These are phyloP conservation scores for Monosporozyma siamensis DNA, from an alignment of 805 yeast species.

Conservation along the genomic window DNA sequence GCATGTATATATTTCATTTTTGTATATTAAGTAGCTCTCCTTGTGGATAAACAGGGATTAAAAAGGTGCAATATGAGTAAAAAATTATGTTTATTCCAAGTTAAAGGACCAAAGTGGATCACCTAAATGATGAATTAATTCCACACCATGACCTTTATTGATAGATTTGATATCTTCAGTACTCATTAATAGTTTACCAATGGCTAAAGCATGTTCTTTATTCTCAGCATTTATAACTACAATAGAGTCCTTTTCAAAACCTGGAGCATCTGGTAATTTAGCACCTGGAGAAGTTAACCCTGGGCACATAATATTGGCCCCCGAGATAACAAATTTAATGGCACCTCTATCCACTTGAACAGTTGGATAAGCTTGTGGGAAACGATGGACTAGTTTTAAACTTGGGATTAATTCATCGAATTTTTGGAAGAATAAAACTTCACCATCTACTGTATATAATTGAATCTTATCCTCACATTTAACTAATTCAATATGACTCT, in stretches of 20 bases:
- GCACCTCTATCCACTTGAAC: constrained; percentile 95
- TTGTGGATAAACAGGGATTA: no score
- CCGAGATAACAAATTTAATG: constrained; percentile 87
- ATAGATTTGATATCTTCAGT: constrained; percentile 75
- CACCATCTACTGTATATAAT: constrained; percentile 60
- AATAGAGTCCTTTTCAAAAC: constrained; percentile 46
- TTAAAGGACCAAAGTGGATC: constrained; percentile 77
- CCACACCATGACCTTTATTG: constrained; percentile 87
- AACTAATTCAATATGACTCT: constrained; percentile 65
- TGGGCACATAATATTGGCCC: constrained; percentile 96
- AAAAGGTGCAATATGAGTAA: no score
- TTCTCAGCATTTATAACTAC: constrained; percentile 88
- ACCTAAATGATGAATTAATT: constrained; percentile 72
- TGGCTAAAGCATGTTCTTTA: constrained; percentile 80
- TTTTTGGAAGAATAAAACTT: constrained; percentile 71
- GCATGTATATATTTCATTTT: no score
- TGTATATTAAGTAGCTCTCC: no score
- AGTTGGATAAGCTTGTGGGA: constrained; percentile 73
- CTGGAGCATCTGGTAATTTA: constrained; percentile 62
- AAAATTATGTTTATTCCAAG: constrained; percentile 32
- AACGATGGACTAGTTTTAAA: constrained; percentile 65
- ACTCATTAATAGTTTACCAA: constrained; percentile 82
- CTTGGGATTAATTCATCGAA: constrained; percentile 73
- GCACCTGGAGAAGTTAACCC: constrained; percentile 87
- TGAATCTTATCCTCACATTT: constrained; percentile 89